Evolutionary conservation across 768 basidiomycete species (phyloP).

Genomic region (Collybia mongolica): DNA sequence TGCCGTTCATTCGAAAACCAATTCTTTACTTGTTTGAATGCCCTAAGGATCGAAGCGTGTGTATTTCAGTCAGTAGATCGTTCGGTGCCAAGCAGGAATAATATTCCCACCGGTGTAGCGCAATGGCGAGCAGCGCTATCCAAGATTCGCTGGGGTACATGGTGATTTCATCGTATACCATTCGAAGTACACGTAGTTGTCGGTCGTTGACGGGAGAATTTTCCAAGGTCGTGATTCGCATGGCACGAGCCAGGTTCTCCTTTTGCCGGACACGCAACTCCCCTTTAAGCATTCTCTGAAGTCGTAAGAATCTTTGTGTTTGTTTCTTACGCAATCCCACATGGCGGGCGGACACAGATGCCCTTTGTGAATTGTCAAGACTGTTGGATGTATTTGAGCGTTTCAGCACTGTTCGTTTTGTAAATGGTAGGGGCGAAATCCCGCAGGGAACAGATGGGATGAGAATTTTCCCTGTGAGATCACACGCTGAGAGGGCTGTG

Average conservation of each 20-base stretch:
- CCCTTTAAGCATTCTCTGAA: slow-evolving; percentile 24
- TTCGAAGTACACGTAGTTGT: slow-evolving; percentile 57
- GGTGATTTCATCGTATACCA: slow-evolving; percentile 66
- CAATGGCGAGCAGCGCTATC: slow-evolving; percentile 56
- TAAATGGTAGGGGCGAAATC: slow-evolving; percentile 16
- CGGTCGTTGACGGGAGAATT: slow-evolving; percentile 57
- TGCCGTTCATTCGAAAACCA: slow-evolving; percentile 70
- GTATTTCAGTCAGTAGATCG: too few relatives aligned
- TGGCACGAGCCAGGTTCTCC: slow-evolving; percentile 33
- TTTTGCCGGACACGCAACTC: slow-evolving; percentile 31
- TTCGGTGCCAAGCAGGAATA: not conserved
- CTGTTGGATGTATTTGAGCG: slow-evolving; percentile 28
- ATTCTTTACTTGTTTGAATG: slow-evolving; percentile 62
- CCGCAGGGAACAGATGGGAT: slow-evolving; percentile 25
- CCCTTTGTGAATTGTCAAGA: slow-evolving; percentile 10
- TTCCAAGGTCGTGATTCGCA: slow-evolving; percentile 41
- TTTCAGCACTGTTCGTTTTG: slow-evolving; percentile 21
- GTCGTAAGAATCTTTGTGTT: slow-evolving; percentile 21
- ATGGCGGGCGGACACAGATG: slow-evolving; percentile 22
- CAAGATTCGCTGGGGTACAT: slow-evolving; percentile 64
- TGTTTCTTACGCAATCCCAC: slow-evolving; percentile 23
- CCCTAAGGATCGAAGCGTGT: slow-evolving; percentile 26
- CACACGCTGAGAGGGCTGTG: slow-evolving; percentile 6
- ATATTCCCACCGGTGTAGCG: slow-evolving; percentile 48
- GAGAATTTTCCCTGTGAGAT: slow-evolving; percentile 19